Evolutionary conservation across 306 rosid species (phyloP), one percentile per base, ranked within the genome.

Genomic region (Fragaria iinumae): DNA sequence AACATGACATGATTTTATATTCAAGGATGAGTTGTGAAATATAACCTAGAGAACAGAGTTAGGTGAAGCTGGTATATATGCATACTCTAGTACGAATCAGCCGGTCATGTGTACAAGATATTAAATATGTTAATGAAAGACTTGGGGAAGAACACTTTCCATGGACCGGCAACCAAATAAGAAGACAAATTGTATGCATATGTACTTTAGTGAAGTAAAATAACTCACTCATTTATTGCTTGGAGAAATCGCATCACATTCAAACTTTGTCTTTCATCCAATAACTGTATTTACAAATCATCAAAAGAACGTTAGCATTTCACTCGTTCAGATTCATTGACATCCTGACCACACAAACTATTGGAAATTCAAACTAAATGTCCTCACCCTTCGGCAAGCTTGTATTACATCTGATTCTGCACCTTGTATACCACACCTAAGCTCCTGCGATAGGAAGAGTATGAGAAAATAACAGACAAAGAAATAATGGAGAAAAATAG

Each of bases 171-270:
- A n/a, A 71, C 14, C 18, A 13, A 21, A 8, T 20, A 47, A 75
- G 36, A 62, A 20, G 13, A 29, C 14, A 63, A 56, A 70, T 14
- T 18, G 70, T 49, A 36, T 66, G 57, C 52, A 45, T 14, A 20
- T 52, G 73, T 44, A 11, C 41, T n/a, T 62, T 39, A 77, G 72
- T 43, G 52, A 74, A 9, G 45, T 64, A 16, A 4, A 43, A 32
- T 5, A 59, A 62, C 90, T 87, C 90, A 92, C 97, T 63, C 89
- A 69, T 92, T 90, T 47, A 82, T 85, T 14, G 96, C 96, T 82
- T 86, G 91, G 82, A 92, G 92, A 82, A 89, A 90, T 56, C 97
- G 96, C 93, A 90, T 85, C 69, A 92, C 97, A 57, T 92, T 92
- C 84, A 76, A 85, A 83, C 97, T 86, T 74, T 92, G 91, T 72